A percentile compares a stretch with the other conserved stretches of the same genome.
Evolutionary conservation across 2,329 filamentous ascomycete species (phyloP).

Genomic region (Knufia petricola): DNA sequence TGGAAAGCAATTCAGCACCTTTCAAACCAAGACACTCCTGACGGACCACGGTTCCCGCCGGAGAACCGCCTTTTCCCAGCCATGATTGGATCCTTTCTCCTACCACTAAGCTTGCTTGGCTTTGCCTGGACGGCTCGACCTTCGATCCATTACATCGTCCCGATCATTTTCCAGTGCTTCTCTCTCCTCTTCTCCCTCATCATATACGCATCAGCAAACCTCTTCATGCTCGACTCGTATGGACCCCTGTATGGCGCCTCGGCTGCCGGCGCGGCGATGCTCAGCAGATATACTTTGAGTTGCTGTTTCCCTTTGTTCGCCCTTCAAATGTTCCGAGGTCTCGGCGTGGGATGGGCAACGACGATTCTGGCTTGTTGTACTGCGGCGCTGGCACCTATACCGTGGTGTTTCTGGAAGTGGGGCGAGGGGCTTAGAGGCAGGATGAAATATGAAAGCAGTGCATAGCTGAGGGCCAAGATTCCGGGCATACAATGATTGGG

Average conservation of each 20-base stretch:
- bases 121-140: constrained; percentile 53
- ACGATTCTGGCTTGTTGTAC: constrained; percentile 31
- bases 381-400: constrained; percentile 30
- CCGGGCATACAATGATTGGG: no score
- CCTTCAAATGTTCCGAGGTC: constrained; percentile 30
- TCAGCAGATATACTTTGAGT: constrained; percentile 25
- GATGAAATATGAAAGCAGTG: constrained; percentile 23
- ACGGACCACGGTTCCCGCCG: constrained; percentile 15
- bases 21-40: not conserved
- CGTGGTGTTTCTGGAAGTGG: constrained; percentile 29
- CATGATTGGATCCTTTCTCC: constrained; percentile 23
- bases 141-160: constrained; percentile 27
- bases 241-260: constrained; percentile 32
- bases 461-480: no score
- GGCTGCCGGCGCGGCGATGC: constrained; percentile 25
- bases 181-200: constrained; percentile 24
- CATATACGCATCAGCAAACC: constrained; percentile 29
- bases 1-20: constrained; percentile 8
- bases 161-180: constrained; percentile 24
- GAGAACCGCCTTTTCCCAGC: constrained; percentile 24
- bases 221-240: constrained; percentile 35
- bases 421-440: constrained; percentile 27
- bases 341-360: constrained; percentile 35
- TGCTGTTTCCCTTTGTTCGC: constrained; percentile 34
- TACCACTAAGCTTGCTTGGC: constrained; percentile 54